phyloP scores from a whole-genome alignment of 2,329 filamentous ascomycete genomes.

The Aquanectria penicillioides region DNA sequence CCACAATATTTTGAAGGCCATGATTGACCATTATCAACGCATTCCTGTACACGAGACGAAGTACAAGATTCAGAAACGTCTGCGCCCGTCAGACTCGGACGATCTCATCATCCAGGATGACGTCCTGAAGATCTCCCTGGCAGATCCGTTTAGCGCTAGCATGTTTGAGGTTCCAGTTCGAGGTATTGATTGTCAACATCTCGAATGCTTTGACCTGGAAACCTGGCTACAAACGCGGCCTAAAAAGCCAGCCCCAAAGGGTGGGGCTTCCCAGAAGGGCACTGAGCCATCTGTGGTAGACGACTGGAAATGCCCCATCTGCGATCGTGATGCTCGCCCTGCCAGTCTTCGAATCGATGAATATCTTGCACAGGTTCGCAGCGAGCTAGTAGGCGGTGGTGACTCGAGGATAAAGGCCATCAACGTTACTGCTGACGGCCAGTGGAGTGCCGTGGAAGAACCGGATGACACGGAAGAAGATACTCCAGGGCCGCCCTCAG shows the following conservation, averaged over 20 bases:
- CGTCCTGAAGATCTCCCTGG: constrained; percentile 66
- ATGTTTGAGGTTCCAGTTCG: constrained; percentile 80
- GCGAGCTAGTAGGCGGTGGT: constrained; percentile 53
- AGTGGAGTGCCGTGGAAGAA: constrained; percentile 47
- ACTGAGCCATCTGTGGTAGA: constrained; percentile 68
- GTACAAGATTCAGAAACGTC: constrained; percentile 63
- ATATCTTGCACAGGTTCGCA: constrained; percentile 74
- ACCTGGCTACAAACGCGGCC: constrained; percentile 79
- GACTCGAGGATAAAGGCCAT: constrained; percentile 44
- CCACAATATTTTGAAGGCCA: constrained; percentile 54
- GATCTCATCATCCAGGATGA: constrained; percentile 69
- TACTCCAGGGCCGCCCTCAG: constrained; percentile 23
- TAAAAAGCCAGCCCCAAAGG: constrained; percentile 48
- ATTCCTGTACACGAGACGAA: constrained; percentile 61
- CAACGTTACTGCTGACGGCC: constrained; percentile 42
- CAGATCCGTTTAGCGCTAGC: constrained; percentile 72
- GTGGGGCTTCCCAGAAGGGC: constrained; percentile 16
- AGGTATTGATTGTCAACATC: constrained; percentile 74
- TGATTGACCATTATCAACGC: constrained; percentile 49
- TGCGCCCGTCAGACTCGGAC: constrained; percentile 57
- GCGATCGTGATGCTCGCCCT: constrained; percentile 80
- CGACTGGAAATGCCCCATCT: constrained; percentile 89
- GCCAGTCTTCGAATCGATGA: constrained; percentile 75
- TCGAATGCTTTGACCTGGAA: constrained; percentile 90
- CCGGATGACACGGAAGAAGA: constrained; percentile 42